phyloP scores from a whole-genome alignment of 2,329 filamentous ascomycete genomes.

The Botrytis tulipae region DNA sequence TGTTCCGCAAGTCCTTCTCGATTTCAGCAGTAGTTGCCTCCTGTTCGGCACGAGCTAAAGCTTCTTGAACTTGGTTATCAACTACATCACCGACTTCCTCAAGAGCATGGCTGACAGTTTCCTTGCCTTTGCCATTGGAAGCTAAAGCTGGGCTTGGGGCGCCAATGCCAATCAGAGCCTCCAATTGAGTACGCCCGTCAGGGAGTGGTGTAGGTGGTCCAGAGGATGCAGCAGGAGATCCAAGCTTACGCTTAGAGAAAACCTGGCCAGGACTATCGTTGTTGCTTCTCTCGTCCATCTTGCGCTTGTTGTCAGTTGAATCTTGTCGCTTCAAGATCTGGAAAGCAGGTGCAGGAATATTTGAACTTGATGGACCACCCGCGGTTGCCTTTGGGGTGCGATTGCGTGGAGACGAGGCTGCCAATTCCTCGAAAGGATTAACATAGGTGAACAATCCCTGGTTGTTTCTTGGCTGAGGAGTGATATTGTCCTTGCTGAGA shows the following conservation, averaged over 20 bases:
- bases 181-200: slow-evolving; percentile 41
- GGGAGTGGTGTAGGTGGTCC: slow-evolving; percentile 34
- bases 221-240: slow-evolving; percentile 31
- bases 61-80: slow-evolving; percentile 35
- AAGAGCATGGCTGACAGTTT: slow-evolving; percentile 67
- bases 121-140: slow-evolving; percentile 42
- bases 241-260: slow-evolving; percentile 35
- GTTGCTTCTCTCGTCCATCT: slow-evolving; percentile 33
- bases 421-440: slow-evolving; percentile 70
- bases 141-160: slow-evolving; percentile 25
- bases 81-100: slow-evolving; percentile 13
- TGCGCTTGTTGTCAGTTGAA: slow-evolving; percentile 35
- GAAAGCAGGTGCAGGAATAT: slow-evolving; percentile 31
- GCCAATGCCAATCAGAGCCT: slow-evolving; percentile 37
- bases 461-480: slow-evolving; percentile 25
- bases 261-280: slow-evolving; percentile 33
- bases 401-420: slow-evolving; percentile 63
- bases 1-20: slow-evolving; percentile 48
- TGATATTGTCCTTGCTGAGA: slow-evolving; percentile 30
- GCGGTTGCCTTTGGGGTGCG: slow-evolving; percentile 48
- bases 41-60: slow-evolving; percentile 52
- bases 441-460: slow-evolving; percentile 61
- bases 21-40: slow-evolving; percentile 51
- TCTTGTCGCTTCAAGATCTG: slow-evolving; percentile 39
- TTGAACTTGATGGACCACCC: slow-evolving; percentile 41